Evolutionary conservation across 2,329 filamentous ascomycete species (phyloP).

Genomic region (Septoria linicola): DNA sequence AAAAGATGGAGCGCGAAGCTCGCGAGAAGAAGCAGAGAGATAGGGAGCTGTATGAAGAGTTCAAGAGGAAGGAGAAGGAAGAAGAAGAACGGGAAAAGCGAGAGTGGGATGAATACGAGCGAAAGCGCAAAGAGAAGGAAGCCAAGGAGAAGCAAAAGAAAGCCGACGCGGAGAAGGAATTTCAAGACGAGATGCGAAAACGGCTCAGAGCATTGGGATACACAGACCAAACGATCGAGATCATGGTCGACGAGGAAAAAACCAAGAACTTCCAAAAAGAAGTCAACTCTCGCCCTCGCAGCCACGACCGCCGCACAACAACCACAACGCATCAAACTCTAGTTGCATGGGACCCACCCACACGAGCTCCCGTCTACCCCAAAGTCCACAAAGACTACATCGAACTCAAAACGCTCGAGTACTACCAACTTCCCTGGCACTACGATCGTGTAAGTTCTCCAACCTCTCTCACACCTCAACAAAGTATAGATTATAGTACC

Average conservation of each 20-base stretch:
- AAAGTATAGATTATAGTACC: background rate
- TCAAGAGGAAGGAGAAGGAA: constrained; percentile 32
- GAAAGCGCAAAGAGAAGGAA: constrained; percentile 67
- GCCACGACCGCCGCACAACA: constrained; percentile 17
- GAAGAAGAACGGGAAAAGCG: constrained; percentile 44
- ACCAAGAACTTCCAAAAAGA: constrained; percentile 38
- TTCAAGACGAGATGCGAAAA: constrained; percentile 49
- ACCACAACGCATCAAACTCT: constrained; percentile 8
- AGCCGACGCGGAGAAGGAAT: constrained; percentile 39
- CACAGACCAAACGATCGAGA: constrained; percentile 50
- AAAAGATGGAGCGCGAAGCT: constrained; percentile 42
- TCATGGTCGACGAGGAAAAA: constrained; percentile 50
- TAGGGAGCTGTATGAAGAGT: constrained; percentile 32
- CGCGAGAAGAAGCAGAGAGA: constrained; percentile 39
- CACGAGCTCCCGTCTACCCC: constrained; percentile 44
- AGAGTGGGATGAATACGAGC: constrained; percentile 53
- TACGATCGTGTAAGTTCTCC: constrained; percentile 46
- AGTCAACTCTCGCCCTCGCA: constrained; percentile 17
- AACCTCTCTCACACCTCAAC: background rate
- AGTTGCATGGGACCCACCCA: constrained; percentile 15
- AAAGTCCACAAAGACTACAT: constrained; percentile 50
- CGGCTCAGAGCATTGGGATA: constrained; percentile 47
- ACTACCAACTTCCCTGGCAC: constrained; percentile 51
- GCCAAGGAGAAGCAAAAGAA: constrained; percentile 36
- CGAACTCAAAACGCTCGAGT: constrained; percentile 47